Percentiles rank a stretch among this genome's conserved stretches.
phyloP scores from a whole-genome alignment of 257 asterid species.

The Fraxinus excelsior region DNA sequence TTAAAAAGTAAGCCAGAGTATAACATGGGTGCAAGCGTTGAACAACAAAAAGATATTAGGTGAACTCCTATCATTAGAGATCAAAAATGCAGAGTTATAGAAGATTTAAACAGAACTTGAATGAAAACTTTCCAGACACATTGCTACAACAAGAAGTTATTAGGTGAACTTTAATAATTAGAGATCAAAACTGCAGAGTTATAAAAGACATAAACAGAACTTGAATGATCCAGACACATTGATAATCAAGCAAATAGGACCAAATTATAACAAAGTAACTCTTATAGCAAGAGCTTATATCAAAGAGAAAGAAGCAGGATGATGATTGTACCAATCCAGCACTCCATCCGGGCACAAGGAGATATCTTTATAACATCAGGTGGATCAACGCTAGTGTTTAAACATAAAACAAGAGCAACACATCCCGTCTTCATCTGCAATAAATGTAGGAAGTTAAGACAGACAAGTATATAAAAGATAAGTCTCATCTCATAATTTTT shows the following conservation, averaged over 20 bases:
- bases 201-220: neutral
- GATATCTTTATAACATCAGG: conserved; percentile 99
- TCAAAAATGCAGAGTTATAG: neutral
- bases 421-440: conserved; percentile 99
- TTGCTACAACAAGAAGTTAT: neutral
- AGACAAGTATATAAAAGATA: neutral
- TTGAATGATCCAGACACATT: neutral
- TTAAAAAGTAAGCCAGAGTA: neutral
- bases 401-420: conserved; percentile 93
- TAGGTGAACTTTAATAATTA: neutral
- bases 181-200: neutral
- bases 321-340: conserved; percentile 88
- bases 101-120: neutral
- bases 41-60: neutral
- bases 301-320: conserved; percentile 19
- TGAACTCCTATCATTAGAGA: neutral
- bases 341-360: conserved; percentile 99
- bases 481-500: neutral
- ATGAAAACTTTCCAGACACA: neutral
- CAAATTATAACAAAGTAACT: neutral
- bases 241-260: conserved; percentile 6
- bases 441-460: conserved; percentile 27
- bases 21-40: neutral
- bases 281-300: conserved; percentile 9
- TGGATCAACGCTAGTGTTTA: conserved; percentile 94